These are phyloP conservation scores for Oidium heveae DNA, from an alignment of 2,329 filamentous ascomycete species.

Conservation along the genomic window DNA sequence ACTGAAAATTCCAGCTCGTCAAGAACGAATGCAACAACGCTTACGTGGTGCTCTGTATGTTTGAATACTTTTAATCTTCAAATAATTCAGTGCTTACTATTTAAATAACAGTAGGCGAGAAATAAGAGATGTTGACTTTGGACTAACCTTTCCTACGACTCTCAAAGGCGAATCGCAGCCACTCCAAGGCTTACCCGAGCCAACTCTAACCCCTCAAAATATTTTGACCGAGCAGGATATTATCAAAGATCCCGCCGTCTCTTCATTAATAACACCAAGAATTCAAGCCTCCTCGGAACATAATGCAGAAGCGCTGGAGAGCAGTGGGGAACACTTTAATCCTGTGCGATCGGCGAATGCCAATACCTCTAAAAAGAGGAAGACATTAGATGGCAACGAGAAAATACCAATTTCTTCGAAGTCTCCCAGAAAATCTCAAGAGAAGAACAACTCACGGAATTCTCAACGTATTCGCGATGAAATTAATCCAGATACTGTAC, in stretches of 20 bases:
- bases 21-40: constrained; percentile 37
- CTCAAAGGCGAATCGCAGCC: background rate
- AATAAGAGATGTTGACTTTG: constrained; percentile 34
- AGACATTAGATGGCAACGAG: constrained; percentile 9
- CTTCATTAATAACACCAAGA: constrained; percentile 3
- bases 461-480: too few relatives aligned
- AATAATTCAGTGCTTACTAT: constrained; percentile 8
- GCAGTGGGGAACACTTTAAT: background rate
- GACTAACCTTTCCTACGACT: constrained; percentile 21
- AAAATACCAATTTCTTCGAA: constrained; percentile 6
- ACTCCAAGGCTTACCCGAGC: constrained; percentile 2
- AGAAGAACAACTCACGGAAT: constrained; percentile 2
- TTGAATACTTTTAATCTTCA: background rate
- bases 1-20: constrained; percentile 20
- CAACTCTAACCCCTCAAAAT: too few relatives aligned
- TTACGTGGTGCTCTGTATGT: constrained; percentile 37
- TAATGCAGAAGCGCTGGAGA: background rate
- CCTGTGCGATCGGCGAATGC: constrained; percentile 9
- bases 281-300: background rate
- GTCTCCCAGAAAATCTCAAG: constrained; percentile 9
- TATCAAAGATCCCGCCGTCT: background rate
- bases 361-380: constrained; percentile 14
- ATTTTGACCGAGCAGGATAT: background rate
- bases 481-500: too few relatives aligned
- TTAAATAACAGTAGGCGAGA: constrained; percentile 20